A percentile compares a stretch with the other conserved stretches of the same genome.
Conservation (phyloP, 2,329 filamentous ascomycete species). For the Colletotrichum salicis region DNA sequence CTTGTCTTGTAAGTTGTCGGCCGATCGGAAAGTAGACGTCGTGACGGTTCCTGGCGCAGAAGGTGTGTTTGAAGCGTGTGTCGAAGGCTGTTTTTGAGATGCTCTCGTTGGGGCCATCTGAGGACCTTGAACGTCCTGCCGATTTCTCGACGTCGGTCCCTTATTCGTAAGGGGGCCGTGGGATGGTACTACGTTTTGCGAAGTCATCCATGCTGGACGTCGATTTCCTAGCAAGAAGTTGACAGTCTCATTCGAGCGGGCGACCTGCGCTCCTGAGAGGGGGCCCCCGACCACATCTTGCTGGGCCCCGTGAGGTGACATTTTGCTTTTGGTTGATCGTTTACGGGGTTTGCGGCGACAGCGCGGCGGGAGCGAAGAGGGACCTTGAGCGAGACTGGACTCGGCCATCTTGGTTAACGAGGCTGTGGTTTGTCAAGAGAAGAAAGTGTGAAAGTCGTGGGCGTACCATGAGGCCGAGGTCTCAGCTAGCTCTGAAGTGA, state of each 20-base stretch:
- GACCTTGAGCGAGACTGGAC: conserved; percentile 31
- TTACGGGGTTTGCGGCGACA: conserved; percentile 24
- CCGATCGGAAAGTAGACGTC: neutral
- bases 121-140: neutral
- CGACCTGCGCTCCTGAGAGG: conserved; percentile 43
- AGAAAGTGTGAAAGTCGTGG: neutral
- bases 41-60: neutral
- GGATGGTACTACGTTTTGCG: neutral
- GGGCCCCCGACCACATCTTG: neutral
- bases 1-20: neutral
- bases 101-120: neutral
- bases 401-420: conserved; percentile 17
- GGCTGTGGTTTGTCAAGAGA: neutral
- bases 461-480: conserved; percentile 33
- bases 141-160: neutral
- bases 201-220: conserved; percentile 46
- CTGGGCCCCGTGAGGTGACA: conserved; percentile 15
- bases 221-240: conserved; percentile 51
- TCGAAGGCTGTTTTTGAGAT: neutral
- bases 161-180: neutral
- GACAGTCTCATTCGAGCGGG: conserved; percentile 53
- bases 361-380: conserved; percentile 20
- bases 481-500: neutral
- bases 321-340: conserved; percentile 1
- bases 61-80: neutral